phyloP scores from a whole-genome alignment of 768 basidiomycete species.

The Tremella yokohamensis region DNA sequence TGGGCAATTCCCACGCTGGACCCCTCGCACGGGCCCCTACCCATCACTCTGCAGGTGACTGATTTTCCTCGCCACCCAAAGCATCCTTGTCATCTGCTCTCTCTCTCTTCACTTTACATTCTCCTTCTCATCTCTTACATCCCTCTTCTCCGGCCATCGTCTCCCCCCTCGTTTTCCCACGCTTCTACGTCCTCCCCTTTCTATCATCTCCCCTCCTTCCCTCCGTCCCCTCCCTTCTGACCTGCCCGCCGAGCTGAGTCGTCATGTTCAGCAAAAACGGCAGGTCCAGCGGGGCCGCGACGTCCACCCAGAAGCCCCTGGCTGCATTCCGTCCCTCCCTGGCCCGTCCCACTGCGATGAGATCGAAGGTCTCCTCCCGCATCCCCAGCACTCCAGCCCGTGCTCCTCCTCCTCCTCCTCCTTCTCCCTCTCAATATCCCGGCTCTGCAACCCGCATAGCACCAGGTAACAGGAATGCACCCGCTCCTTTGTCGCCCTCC shows the following conservation, averaged over 20 bases:
- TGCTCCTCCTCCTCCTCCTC: neutral
- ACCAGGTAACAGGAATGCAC: neutral
- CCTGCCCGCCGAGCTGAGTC: neutral
- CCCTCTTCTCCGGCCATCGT: too few relatives aligned
- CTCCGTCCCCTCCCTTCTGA: conserved; percentile 3
- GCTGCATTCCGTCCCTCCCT: neutral
- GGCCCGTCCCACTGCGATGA: neutral
- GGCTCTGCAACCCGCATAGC: neutral
- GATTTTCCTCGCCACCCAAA: too few relatives aligned
- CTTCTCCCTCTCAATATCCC: neutral
- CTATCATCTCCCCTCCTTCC: neutral
- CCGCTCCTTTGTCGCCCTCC: neutral
- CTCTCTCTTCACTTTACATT: too few relatives aligned
- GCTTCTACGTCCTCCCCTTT: neutral
- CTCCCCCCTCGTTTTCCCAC: too few relatives aligned
- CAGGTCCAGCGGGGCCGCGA: neutral
- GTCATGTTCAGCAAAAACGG: neutral
- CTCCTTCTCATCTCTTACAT: too few relatives aligned
- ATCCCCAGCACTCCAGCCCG: neutral
- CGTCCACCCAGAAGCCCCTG: neutral
- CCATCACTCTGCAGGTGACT: too few relatives aligned
- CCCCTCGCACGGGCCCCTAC: too few relatives aligned
- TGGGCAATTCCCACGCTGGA: too few relatives aligned
- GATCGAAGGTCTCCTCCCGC: neutral
- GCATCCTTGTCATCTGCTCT: too few relatives aligned